Evolutionary conservation across 2,329 filamentous ascomycete genomes (phyloP).

Genomic region (Xylaria polymorpha): DNA sequence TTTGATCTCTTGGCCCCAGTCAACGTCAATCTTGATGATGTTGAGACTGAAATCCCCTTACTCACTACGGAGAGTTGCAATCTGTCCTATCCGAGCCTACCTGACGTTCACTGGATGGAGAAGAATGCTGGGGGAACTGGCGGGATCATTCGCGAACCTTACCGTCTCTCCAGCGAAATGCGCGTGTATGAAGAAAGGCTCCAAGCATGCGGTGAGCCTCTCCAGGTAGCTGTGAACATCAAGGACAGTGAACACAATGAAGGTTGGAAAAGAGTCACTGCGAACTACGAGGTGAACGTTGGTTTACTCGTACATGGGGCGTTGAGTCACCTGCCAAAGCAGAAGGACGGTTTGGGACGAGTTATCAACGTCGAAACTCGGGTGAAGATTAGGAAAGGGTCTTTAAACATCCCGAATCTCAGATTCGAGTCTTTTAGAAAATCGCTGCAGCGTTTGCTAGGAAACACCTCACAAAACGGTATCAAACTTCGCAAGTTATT

Average conservation of each 20-base stretch:
- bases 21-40: constrained; percentile 31
- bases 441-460: constrained; percentile 26
- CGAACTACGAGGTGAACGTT: constrained; percentile 34
- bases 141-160: constrained; percentile 28
- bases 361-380: neutral
- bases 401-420: constrained; percentile 35
- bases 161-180: constrained; percentile 34
- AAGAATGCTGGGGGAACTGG: constrained; percentile 1
- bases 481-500: neutral
- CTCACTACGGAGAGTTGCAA: neutral
- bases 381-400: constrained; percentile 19
- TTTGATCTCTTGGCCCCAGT: constrained; percentile 37
- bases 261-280: constrained; percentile 30
- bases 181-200: constrained; percentile 25
- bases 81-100: constrained; percentile 14
- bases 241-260: neutral
- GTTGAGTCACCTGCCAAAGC: constrained; percentile 18
- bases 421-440: constrained; percentile 36
- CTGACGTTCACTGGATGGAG: constrained; percentile 37
- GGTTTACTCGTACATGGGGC: constrained; percentile 33
- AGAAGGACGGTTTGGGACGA: neutral
- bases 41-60: constrained; percentile 11
- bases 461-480: neutral
- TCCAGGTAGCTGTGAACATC: constrained; percentile 33
- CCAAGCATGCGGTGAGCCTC: constrained; percentile 15